These are phyloP conservation scores for Daldinia loculata DNA, from an alignment of 495 filamentous ascomycete species.

Conservation along the genomic window DNA sequence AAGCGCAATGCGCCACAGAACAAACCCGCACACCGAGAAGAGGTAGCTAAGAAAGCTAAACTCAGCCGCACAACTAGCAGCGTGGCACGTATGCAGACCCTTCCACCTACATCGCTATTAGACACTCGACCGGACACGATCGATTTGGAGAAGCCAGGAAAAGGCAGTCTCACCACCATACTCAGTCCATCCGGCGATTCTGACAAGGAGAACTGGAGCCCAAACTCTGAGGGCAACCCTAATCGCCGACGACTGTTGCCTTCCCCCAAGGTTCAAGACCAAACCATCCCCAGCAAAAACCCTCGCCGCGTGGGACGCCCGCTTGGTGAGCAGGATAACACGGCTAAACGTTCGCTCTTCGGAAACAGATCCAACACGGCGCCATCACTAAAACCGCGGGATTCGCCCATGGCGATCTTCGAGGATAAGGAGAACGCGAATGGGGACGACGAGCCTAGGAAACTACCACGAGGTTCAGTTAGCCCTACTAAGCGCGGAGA, in stretches of 20 bases:
- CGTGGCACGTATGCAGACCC: constrained; percentile 70
- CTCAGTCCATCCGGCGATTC: constrained; percentile 67
- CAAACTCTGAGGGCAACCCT: constrained; percentile 59
- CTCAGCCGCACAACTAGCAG: constrained; percentile 71
- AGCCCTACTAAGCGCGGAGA: constrained; percentile 71
- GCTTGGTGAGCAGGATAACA: constrained; percentile 43
- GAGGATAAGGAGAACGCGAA: constrained; percentile 48
- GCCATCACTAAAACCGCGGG: constrained; percentile 32
- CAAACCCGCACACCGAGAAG: constrained; percentile 56
- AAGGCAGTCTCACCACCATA: constrained; percentile 48
- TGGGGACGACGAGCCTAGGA: neutral
- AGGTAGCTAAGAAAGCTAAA: constrained; percentile 68
- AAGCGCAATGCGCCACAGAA: constrained; percentile 67
- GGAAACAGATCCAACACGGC: constrained; percentile 49
- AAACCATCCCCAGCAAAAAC: constrained; percentile 31
- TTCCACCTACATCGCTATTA: constrained; percentile 40
- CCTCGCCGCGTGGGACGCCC: constrained; percentile 51
- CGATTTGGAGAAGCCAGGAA: constrained; percentile 48
- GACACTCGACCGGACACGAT: constrained; percentile 23
- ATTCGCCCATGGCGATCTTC: constrained; percentile 48
- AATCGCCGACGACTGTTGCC: constrained; percentile 39
- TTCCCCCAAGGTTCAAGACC: constrained; percentile 20
- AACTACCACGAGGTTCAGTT: neutral
- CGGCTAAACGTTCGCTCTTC: constrained; percentile 37
- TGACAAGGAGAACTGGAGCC: constrained; percentile 93